phyloP scores from a whole-genome alignment of 2,329 filamentous ascomycete species.

The Cordyceps farinosa region DNA sequence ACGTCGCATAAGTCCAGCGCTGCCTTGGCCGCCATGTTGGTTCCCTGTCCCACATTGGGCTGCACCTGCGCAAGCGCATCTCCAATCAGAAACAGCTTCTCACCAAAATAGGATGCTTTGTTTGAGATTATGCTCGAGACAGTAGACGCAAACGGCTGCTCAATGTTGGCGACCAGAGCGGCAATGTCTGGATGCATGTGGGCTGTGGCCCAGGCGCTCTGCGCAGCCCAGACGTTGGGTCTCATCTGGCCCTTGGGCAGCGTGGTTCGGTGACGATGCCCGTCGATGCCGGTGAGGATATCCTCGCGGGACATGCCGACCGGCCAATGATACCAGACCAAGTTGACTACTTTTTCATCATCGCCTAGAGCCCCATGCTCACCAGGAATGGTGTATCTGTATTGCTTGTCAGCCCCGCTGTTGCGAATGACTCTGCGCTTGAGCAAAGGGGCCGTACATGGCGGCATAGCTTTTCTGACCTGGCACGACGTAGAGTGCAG shows the following conservation, averaged over 20 bases:
- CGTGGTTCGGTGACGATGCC: background rate
- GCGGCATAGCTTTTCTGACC: background rate
- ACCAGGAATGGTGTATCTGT: background rate
- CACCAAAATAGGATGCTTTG: background rate
- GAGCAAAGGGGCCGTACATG: background rate
- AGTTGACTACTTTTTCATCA: background rate
- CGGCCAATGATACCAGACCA: constrained; percentile 1
- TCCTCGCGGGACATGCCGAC: background rate
- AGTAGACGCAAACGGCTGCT: background rate
- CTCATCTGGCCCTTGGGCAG: constrained; percentile 3
- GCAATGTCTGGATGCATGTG: background rate
- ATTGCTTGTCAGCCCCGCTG: background rate
- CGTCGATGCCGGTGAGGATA: background rate
- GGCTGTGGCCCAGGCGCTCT: background rate
- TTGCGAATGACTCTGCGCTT: background rate
- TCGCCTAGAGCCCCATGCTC: background rate
- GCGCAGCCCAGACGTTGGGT: background rate
- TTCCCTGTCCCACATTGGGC: background rate
- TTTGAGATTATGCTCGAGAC: background rate
- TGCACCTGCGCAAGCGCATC: constrained; percentile 8
- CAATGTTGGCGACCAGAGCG: background rate
- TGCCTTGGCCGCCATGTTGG: constrained; percentile 1
- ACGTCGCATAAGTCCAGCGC: background rate
- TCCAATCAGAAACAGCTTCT: background rate
- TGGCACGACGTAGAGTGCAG: background rate